Conservation (phyloP, 768 basidiomycete genomes). For the Lactifluus pinguis region DNA sequence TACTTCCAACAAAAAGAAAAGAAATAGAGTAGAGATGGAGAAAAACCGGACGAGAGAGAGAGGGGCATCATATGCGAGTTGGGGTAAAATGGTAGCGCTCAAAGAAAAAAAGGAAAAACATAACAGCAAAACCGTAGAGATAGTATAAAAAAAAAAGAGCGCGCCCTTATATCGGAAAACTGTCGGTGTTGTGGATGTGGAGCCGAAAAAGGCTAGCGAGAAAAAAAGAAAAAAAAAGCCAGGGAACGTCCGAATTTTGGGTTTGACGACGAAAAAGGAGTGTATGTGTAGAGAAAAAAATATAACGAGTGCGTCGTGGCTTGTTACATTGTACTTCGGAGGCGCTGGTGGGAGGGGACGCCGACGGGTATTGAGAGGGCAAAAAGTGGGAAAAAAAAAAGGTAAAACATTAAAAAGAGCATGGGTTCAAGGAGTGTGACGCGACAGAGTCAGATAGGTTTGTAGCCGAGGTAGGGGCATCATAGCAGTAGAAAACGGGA, state of each 20-base stretch:
- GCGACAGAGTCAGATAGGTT: too few species aligned
- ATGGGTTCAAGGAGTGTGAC: not conserved
- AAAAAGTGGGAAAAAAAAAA: not conserved
- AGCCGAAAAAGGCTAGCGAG: not conserved
- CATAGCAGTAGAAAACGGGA: not conserved
- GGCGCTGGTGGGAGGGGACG: not conserved
- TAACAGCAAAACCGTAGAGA: too few species aligned
- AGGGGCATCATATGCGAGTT: not conserved
- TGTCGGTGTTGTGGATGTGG: not conserved
- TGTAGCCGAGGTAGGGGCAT: too few species aligned
- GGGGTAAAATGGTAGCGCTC: not conserved
- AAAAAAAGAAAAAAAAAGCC: not conserved
- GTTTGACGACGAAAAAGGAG: not conserved
- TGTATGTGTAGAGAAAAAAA: not conserved
- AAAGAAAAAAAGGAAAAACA: not conserved
- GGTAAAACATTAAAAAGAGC: not conserved
- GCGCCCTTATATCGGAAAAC: too few species aligned
- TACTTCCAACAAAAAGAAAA: too few species aligned
- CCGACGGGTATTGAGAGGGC: not conserved
- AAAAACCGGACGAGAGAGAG: too few species aligned
- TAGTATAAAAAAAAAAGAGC: not conserved
- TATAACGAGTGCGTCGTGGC: not conserved
- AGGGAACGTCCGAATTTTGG: not conserved
- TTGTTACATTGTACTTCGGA: not conserved
- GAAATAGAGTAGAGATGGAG: too few species aligned